These are phyloP conservation scores for Zasmidium cellare DNA, from an alignment of 2,329 filamentous ascomycete genomes.

Conservation along the genomic window DNA sequence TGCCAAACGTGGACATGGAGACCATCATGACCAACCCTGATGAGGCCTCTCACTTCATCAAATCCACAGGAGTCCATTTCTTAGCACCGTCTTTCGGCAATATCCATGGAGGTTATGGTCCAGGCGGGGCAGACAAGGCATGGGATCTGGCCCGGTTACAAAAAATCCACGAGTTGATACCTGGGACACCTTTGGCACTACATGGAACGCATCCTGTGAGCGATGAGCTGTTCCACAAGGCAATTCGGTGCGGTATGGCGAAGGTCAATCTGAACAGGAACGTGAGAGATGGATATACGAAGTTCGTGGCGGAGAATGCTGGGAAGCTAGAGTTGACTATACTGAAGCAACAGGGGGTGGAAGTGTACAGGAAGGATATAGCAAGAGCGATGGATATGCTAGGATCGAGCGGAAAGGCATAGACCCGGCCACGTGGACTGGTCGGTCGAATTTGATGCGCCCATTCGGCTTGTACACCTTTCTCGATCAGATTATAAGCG, in stretches of 20 bases:
- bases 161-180: slow-evolving; percentile 36
- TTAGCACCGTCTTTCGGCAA: slow-evolving; percentile 31
- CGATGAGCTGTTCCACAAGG: slow-evolving; percentile 49
- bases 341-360: slow-evolving; percentile 31
- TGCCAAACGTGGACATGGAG: slow-evolving; percentile 27
- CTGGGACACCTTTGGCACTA: slow-evolving; percentile 51
- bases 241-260: slow-evolving; percentile 53
- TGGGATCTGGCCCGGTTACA: slow-evolving; percentile 37
- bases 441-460: too few species aligned
- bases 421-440: too few species aligned
- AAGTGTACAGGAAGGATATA: slow-evolving; percentile 29
- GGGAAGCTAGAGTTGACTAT: slow-evolving; percentile 27
- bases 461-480: too few species aligned
- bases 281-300: slow-evolving; percentile 42
- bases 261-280: slow-evolving; percentile 61
- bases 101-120: slow-evolving; percentile 30
- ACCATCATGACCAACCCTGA: slow-evolving; percentile 27
- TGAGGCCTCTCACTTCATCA: slow-evolving; percentile 26
- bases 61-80: slow-evolving; percentile 25
- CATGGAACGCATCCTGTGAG: slow-evolving; percentile 59
- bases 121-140: slow-evolving; percentile 29
- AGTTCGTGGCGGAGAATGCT: slow-evolving; percentile 23
- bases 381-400: slow-evolving; percentile 24
- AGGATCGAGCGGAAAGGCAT: slow-evolving; percentile 11
- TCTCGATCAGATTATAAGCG: too few species aligned